Evolutionary conservation across 23 red algal species (phyloP).

Genomic region (Gracilariopsis chorda): DNA sequence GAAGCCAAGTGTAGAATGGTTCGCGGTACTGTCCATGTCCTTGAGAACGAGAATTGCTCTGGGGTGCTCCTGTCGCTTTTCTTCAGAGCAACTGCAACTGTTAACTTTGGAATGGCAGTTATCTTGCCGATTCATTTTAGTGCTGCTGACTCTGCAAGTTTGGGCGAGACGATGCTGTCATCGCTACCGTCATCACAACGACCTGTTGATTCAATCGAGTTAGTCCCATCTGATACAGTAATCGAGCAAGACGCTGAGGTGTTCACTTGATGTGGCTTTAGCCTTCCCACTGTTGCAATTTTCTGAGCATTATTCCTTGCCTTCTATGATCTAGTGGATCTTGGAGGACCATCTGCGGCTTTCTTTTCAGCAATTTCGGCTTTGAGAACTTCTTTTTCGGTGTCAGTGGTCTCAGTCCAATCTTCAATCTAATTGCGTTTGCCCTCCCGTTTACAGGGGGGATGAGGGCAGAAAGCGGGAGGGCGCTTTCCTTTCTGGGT

Average conservation of each 20-base stretch:
- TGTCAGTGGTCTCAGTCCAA: background rate
- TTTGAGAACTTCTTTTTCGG: background rate
- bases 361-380: background rate
- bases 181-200: slow-evolving; percentile 9
- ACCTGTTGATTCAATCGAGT: background rate
- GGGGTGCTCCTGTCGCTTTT: background rate
- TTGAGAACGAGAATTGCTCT: background rate
- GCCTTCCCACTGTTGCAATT: background rate
- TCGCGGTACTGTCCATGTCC: background rate
- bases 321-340: background rate
- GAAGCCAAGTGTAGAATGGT: too few relatives aligned
- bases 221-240: background rate
- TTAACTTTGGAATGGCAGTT: background rate
- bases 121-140: background rate
- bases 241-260: background rate
- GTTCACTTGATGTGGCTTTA: background rate
- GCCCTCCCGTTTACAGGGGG: background rate
- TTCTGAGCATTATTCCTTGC: background rate
- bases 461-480: background rate
- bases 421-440: background rate
- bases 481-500: background rate
- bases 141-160: background rate
- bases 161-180: background rate
- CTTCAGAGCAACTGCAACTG: background rate
- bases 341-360: background rate